Base-by-base conservation (phyloP, 495 filamentous ascomycete species). In the Neurospora sp. region DNA sequence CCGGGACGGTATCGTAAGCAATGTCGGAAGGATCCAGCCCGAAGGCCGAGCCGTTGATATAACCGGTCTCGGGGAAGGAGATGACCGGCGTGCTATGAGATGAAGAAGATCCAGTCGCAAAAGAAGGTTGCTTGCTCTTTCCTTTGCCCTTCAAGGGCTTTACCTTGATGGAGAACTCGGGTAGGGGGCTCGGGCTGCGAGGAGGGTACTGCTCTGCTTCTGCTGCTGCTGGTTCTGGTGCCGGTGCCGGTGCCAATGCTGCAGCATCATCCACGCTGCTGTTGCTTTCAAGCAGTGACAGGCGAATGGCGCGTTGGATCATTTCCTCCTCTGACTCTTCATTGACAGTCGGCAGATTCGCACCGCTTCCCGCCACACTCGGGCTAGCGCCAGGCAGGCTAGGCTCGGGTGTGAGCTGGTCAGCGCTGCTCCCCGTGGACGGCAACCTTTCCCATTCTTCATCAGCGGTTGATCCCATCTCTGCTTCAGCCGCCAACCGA, bases 241-340 rank as follows among this genome's bases (percentile, higher is more conserved):
- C n/a, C 35, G 20, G 23, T 14, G 12, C 20, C 16, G 62, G 72
- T 14, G 79, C 77, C 70, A 82, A 80, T 70, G 76, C 71, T n/a
- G 73, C 80, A 14, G 60, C 70, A 66, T 80, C 81, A 75, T 83
- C 77, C 44, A 85, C 78, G 27, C 82, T 82, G 14, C 14, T 27
- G 14, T 37, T 37, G 31, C 54, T 66, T 42, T 93, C 91, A 42
- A 93, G 82, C 38, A 96, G 83, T 75, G 91, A 94, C 7, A 93
- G 84, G 1, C 93, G 88, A 74, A 96, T 96, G 1, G 94, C 94
- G 77, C 93, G 88, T 54, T 93, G 92, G 20, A 96, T 87, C 72
- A 95, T 92, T 5, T 89, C 88, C 37, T 88, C 84, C 38, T 92
- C 88, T 6, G 87, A 83, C 49, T 89, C 84, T 12, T 84, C 81